Percentiles rank a stretch among this genome's conserved stretches.
These are phyloP conservation scores for Carpinus viminea DNA, from an alignment of 306 rosid species.

Conservation along the genomic window DNA sequence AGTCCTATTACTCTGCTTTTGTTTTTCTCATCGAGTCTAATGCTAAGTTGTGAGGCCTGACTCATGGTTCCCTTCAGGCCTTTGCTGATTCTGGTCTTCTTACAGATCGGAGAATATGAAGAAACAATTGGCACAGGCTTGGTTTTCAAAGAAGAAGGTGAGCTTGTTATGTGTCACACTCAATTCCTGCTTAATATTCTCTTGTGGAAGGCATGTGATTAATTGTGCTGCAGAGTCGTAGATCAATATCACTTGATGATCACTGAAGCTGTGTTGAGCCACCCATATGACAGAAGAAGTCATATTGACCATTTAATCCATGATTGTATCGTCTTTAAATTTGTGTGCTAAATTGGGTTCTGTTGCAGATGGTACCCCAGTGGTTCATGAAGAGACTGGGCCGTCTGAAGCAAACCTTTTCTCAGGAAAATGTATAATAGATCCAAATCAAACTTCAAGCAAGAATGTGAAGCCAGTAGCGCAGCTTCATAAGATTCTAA, in stretches of 20 bases:
- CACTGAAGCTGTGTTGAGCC: constrained; percentile 4
- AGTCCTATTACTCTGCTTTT: neutral
- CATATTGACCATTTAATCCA: neutral
- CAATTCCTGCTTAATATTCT: neutral
- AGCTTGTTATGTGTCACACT: neutral
- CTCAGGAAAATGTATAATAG: constrained; percentile 58
- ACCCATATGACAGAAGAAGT: constrained; percentile 1
- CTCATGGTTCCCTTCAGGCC: neutral
- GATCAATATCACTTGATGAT: constrained; percentile 11
- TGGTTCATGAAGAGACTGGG: constrained; percentile 65
- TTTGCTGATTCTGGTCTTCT: constrained; percentile 15
- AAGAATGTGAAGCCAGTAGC: constrained; percentile 64
- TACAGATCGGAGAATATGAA: constrained; percentile 74
- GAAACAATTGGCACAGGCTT: constrained; percentile 78
- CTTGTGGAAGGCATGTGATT: constrained; percentile 9
- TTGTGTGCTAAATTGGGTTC: constrained; percentile 7
- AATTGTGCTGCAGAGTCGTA: constrained; percentile 5
- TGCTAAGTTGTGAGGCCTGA: constrained; percentile 8
- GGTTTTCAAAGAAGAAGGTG: constrained; percentile 67
- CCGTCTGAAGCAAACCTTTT: constrained; percentile 65
- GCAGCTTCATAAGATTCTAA: constrained; percentile 59
- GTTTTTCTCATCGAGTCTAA: constrained; percentile 7
- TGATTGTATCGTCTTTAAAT: neutral
- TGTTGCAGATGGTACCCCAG: constrained; percentile 49
- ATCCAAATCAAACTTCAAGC: constrained; percentile 51